Evolutionary conservation across 1,139 yeast genomes (phyloP), one percentile per base, ranked within the genome.

Genomic region (Ashbya aceris): DNA sequence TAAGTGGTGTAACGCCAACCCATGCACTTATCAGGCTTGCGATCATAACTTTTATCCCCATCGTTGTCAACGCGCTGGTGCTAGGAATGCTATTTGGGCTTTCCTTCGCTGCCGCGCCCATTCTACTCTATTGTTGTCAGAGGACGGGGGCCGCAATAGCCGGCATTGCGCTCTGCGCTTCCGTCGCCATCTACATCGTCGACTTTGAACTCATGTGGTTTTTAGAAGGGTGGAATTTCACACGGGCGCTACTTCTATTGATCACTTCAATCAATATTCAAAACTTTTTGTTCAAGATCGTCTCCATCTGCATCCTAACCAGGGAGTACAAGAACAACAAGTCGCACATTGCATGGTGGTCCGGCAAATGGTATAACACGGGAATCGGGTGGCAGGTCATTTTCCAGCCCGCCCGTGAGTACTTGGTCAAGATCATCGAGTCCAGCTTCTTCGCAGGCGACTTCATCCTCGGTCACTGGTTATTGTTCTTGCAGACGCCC

Each of bases 321-420:
- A 67, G 81, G 45, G 95, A 85, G 54, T 64, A 74, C 46, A 70
- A 68, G 35, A 74, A 71, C 45, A 79, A 75, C 46, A 64, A 65
- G 31, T 59, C 82, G 1, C 83, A 82, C 53, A 56, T 71, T 26
- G 79, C 89, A 0, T 86, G 95, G 95, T 86, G 95, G 95, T 74
- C 85, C 0, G 95, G 95, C 0, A 71, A 69, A 40, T 85, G 95
- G 95, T 56, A 71, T 33, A 65, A 64, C 9, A 70, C 74, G n/a
- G 76, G 74, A 1, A 62, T 79, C 32, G 84, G 87, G 1, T 71
- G 76, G 73, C 60, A 70, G 33, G 64, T 72, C 1, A 42, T 83
- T 1, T 68, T 80, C 0, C 93, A 83, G 52, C 87, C 91, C 0
- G 39, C 74, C 4, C 65, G 95, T 45, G 96, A 86, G 56, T 71